Conservation (phyloP, 257 asterid species). For the Solanum phureja region DNA sequence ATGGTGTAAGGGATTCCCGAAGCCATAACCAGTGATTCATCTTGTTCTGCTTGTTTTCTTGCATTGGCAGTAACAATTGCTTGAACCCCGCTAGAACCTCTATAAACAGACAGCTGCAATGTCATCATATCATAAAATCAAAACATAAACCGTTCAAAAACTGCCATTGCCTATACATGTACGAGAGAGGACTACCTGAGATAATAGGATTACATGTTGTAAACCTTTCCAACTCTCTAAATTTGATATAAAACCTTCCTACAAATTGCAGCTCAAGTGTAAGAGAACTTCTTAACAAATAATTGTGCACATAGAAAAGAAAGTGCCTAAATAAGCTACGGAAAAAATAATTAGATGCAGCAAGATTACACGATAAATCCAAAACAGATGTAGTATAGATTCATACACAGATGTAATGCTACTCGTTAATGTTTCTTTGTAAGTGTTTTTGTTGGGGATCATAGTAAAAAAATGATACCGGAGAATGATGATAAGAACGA, state of each 20-base stretch:
- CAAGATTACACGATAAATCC: not conserved
- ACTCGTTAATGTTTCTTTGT: not conserved
- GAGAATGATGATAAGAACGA: not conserved
- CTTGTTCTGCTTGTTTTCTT: slow-evolving; percentile 63
- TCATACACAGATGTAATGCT: not conserved
- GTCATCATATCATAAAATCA: slow-evolving; percentile 46
- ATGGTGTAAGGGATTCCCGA: slow-evolving; percentile 71
- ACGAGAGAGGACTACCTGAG: slow-evolving; percentile 54
- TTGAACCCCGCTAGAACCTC: slow-evolving; percentile 65
- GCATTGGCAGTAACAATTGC: slow-evolving; percentile 61
- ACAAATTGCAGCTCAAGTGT: not conserved
- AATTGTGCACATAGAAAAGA: not conserved
- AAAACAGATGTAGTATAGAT: not conserved
- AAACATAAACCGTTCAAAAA: not conserved
- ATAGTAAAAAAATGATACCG: not conserved
- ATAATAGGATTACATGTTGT: slow-evolving; percentile 68
- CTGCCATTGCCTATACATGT: slow-evolving; percentile 1
- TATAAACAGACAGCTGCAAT: slow-evolving; percentile 80
- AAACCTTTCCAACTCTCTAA: slow-evolving; percentile 78
- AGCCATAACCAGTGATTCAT: slow-evolving; percentile 46
- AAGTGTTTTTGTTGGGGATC: not conserved
- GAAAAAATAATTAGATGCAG: not conserved
- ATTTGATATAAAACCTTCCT: slow-evolving; percentile 66
- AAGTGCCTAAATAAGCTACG: not conserved
- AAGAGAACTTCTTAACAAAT: not conserved